Base-by-base conservation (phyloP, 2,329 filamentous ascomycete genomes). In the Aspergillus chevalieri region DNA sequence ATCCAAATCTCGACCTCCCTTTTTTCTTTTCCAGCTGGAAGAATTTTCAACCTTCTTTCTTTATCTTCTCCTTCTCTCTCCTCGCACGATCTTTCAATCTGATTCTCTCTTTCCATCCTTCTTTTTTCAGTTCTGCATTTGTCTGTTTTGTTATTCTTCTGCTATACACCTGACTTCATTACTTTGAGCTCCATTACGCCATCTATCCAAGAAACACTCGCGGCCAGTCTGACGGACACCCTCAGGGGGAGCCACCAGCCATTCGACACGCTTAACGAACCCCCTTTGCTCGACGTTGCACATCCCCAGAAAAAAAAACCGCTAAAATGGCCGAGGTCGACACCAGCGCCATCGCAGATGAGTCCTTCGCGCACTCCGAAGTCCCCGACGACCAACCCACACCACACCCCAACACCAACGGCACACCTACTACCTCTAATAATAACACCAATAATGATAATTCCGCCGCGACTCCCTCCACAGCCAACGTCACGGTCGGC, bases 371-470 rank as follows among this genome's bases (percentile, higher is more conserved):
- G 45, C 57, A 57, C 12, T 65, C 66, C 51, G 68, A 71, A 49
- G 58, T 59, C 24, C 64, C 64, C 33, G 69, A 72, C 49, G 67
- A 71, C 30, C 63, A 66, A 47, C 53, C 59, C 26, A 58, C 60
- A 19, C 66, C 70, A 47, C 67, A 65, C 51, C 57, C 56, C 48
- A 72, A 70, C 30, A 65, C 57, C 50, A 67, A 63, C 55, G 62
- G 65, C 49, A 69, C 72, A 43, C 70, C 74, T 34, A 72, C 73
- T 44, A 82, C 78, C 26, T 30, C 26, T 30, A 30, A 30, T 30
- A 30, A 30, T 30, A 30, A 30, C 26, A 12, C 26, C 5, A 30
- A 30, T 30, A 30, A 30, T 30, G 26, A 30, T 30, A 30, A 30
- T 30, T 12, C 10, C 10, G 26, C 26, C 9, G 26, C 26, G 10